These are phyloP conservation scores for Yamadazyma buinensis DNA, from an alignment of 1,139 yeast species.

Conservation along the genomic window DNA sequence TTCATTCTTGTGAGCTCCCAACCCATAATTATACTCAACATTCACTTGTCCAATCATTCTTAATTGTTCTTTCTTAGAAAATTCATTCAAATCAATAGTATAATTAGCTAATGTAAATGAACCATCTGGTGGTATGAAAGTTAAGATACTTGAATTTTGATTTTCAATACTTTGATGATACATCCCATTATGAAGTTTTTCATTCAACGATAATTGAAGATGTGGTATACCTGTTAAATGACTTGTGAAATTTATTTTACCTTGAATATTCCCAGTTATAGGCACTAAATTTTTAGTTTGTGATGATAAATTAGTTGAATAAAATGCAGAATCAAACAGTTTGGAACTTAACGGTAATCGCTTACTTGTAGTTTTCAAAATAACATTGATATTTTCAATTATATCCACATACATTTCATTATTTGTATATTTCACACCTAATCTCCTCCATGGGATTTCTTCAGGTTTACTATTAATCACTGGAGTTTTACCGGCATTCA, in stretches of 20 bases:
- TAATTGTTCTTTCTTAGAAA: slow-evolving; percentile 15
- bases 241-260: slow-evolving; percentile 60
- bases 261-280: slow-evolving; percentile 58
- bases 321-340: slow-evolving; percentile 36
- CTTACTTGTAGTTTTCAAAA: slow-evolving; percentile 19
- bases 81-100: slow-evolving; percentile 45
- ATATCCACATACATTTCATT: slow-evolving; percentile 84
- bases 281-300: slow-evolving; percentile 29
- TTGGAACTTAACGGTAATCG: slow-evolving; percentile 11
- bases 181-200: slow-evolving; percentile 44
- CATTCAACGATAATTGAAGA: slow-evolving; percentile 52
- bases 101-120: slow-evolving; percentile 62
- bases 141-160: slow-evolving; percentile 49
- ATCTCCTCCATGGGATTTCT: slow-evolving; percentile 68
- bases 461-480: not conserved
- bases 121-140: slow-evolving; percentile 91
- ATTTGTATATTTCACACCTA: slow-evolving; percentile 60
- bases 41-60: slow-evolving; percentile 51
- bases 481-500: slow-evolving; percentile 2
- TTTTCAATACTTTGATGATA: slow-evolving; percentile 59
- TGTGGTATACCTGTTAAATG: slow-evolving; percentile 75
- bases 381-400: slow-evolving; percentile 53
- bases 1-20: slow-evolving; percentile 63
- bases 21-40: slow-evolving; percentile 56
- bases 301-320: slow-evolving; percentile 17